A percentile compares a stretch with the other conserved stretches of the same genome.
phyloP scores from a whole-genome alignment of 208 protist genomes.

The Trypanosoma vivax region DNA sequence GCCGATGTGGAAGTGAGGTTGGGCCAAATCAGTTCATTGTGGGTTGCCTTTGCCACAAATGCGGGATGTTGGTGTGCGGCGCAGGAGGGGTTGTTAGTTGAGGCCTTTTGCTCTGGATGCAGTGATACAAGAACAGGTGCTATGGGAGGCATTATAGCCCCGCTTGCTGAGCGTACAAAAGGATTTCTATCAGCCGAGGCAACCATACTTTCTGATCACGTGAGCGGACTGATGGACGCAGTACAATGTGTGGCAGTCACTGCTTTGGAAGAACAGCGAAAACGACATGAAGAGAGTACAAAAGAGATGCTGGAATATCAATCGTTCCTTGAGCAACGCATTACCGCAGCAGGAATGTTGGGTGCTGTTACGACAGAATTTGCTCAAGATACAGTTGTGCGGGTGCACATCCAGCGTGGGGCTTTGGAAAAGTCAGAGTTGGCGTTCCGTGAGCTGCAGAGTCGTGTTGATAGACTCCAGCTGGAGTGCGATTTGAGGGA shows the following conservation, averaged over 20 bases:
- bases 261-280: conserved; percentile 4
- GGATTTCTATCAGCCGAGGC: not conserved
- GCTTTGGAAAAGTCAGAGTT: not conserved
- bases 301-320: conserved; percentile 18
- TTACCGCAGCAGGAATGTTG: not conserved
- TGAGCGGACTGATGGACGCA: conserved; percentile 18
- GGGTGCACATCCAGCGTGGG: not conserved
- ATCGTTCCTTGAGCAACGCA: conserved; percentile 11
- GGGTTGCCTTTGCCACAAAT: not conserved
- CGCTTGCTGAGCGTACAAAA: conserved; percentile 3
- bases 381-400: not conserved
- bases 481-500: not conserved
- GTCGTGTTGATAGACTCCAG: not conserved
- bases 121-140: not conserved
- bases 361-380: not conserved
- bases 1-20: not conserved
- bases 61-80: not conserved
- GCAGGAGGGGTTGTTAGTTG: not conserved
- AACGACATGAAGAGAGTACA: conserved; percentile 12
- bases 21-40: not conserved
- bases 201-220: conserved; percentile 5
- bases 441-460: not conserved
- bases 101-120: not conserved
- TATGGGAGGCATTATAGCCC: not conserved
- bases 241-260: conserved; percentile 19